Percentiles rank a stretch among this genome's conserved stretches.
Conservation (phyloP, 2,329 filamentous ascomycete genomes). For the Calonectria montana region DNA sequence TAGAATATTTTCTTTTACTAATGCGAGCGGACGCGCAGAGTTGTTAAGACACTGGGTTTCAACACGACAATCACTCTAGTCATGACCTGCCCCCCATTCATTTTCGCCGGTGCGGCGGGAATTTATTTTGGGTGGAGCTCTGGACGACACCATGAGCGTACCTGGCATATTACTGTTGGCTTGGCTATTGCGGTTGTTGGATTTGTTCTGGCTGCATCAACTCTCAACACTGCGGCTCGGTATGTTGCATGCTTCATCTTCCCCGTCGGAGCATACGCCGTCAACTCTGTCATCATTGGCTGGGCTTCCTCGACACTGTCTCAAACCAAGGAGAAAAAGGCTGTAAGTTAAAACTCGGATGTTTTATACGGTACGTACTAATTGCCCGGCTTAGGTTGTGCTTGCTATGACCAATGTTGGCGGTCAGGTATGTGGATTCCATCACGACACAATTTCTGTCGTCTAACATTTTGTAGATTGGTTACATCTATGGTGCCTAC, state of each 20-base stretch:
- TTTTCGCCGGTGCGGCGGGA: constrained; percentile 59
- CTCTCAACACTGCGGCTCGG: constrained; percentile 52
- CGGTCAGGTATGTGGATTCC: constrained; percentile 43
- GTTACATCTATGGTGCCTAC: constrained; percentile 63
- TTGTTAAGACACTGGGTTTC: constrained; percentile 62
- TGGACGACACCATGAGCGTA: constrained; percentile 59
- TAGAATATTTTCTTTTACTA: background rate
- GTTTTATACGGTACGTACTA: background rate
- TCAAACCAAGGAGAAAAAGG: constrained; percentile 62
- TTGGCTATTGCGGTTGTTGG: constrained; percentile 55
- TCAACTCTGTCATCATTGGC: constrained; percentile 59
- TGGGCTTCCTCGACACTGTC: constrained; percentile 58
- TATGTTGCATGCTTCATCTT: constrained; percentile 58
- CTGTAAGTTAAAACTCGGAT: constrained; percentile 37
- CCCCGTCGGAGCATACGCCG: constrained; percentile 55
- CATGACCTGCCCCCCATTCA: constrained; percentile 64
- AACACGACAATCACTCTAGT: constrained; percentile 61
- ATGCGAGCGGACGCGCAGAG: constrained; percentile 30
- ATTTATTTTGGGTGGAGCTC: constrained; percentile 62
- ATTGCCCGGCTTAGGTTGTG: constrained; percentile 40
- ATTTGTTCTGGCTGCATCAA: constrained; percentile 53
- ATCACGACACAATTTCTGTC: rapidly evolving
- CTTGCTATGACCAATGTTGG: constrained; percentile 62
- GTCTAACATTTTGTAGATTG: constrained; percentile 41
- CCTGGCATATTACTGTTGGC: constrained; percentile 61